These are phyloP conservation scores for Haplosporangium sp. DNA, from an alignment of 371 early-diverging fungal genomes.

Conservation along the genomic window DNA sequence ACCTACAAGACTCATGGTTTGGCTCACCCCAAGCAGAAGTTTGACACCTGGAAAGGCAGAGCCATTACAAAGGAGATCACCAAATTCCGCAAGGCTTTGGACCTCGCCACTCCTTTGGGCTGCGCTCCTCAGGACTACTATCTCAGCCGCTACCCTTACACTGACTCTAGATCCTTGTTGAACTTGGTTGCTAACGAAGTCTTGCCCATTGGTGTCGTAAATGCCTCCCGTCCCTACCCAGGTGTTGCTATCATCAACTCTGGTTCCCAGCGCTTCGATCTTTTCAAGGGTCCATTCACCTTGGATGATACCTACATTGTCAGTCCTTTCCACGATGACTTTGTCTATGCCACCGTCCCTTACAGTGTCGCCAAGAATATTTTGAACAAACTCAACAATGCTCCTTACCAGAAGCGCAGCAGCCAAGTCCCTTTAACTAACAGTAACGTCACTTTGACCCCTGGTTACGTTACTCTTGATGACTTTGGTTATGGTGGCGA, in stretches of 20 bases:
- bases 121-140: slow-evolving; percentile 68
- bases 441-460: slow-evolving; percentile 69
- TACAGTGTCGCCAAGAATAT: slow-evolving; percentile 63
- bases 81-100: slow-evolving; percentile 50
- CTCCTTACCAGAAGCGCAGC: slow-evolving; percentile 57
- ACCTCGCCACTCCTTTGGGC: slow-evolving; percentile 58
- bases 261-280: slow-evolving; percentile 65
- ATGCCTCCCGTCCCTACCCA: slow-evolving; percentile 57
- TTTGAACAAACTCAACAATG: slow-evolving; percentile 68
- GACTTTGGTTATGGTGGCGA: slow-evolving; percentile 64
- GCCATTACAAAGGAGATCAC: slow-evolving; percentile 61
- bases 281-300: slow-evolving; percentile 66
- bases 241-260: slow-evolving; percentile 60
- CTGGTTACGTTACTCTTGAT: slow-evolving; percentile 67
- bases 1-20: slow-evolving; percentile 68
- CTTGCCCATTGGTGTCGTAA: slow-evolving; percentile 56
- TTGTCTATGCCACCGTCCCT: slow-evolving; percentile 59
- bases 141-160: slow-evolving; percentile 57
- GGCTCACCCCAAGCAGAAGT: slow-evolving; percentile 42
- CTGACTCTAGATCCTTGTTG: slow-evolving; percentile 58
- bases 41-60: slow-evolving; percentile 61
- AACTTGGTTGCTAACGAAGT: slow-evolving; percentile 61
- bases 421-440: slow-evolving; percentile 21
- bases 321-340: slow-evolving; percentile 62
- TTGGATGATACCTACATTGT: slow-evolving; percentile 64